Percentiles rank a stretch among this genome's conserved stretches.
These are phyloP conservation scores for Hygrocybe coccinea DNA, from an alignment of 768 basidiomycete species.

Conservation along the genomic window DNA sequence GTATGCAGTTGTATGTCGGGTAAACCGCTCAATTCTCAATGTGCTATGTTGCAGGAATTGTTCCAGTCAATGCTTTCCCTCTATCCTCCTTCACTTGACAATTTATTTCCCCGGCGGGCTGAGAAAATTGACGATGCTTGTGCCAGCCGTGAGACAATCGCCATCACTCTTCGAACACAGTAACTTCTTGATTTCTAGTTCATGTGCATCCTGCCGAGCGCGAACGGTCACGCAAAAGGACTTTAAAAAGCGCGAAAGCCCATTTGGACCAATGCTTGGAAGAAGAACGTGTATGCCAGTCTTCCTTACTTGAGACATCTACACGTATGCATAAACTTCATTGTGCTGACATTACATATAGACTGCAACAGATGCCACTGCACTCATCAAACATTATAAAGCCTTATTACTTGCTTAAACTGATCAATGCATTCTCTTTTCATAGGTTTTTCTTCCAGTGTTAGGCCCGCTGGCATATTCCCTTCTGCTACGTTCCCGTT, in stretches of 20 bases:
- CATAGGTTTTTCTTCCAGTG: too few relatives aligned
- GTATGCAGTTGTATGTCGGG: slow-evolving; percentile 12
- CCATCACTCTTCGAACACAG: neutral
- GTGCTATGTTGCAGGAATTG: slow-evolving; percentile 17
- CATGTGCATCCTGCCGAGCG: slow-evolving; percentile 24
- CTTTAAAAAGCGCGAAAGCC: slow-evolving; percentile 30
- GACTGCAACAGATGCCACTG: slow-evolving; percentile 34
- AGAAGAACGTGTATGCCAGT: slow-evolving; percentile 33
- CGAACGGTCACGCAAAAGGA: slow-evolving; percentile 25
- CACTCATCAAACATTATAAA: slow-evolving; percentile 34
- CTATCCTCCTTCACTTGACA: slow-evolving; percentile 28
- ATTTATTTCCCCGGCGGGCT: slow-evolving; percentile 33
- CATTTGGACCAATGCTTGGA: slow-evolving; percentile 33
- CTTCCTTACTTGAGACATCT: neutral
- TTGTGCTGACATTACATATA: slow-evolving; percentile 9
- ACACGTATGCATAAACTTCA: neutral
- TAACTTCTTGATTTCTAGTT: slow-evolving; percentile 21
- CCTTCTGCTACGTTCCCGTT: too few relatives aligned
- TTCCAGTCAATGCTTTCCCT: slow-evolving; percentile 20
- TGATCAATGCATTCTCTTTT: neutral
- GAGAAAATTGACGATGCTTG: slow-evolving; percentile 33
- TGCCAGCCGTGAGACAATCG: slow-evolving; percentile 31
- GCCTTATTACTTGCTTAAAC: slow-evolving; percentile 22
- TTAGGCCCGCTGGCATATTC: too few relatives aligned
- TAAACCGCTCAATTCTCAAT: neutral